Evolutionary conservation across 1,284 basidiomycete species (phyloP), one percentile per base, ranked within the genome.

Genomic region (Puccinia triticina): DNA sequence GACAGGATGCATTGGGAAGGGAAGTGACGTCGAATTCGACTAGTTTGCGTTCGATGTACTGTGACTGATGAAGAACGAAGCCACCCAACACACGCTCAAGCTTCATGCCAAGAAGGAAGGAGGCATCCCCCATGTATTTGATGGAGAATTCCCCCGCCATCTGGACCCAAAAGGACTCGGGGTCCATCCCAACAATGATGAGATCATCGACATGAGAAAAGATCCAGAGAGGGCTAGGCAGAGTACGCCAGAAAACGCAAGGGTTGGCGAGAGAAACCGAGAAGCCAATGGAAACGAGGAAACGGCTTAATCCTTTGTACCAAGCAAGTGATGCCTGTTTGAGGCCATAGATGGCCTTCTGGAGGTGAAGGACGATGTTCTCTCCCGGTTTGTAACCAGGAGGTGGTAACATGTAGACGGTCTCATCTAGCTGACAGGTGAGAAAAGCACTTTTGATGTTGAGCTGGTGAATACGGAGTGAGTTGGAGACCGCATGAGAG

Each of bases 361-460:
- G 37, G 5, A 69, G 66, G 5, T 69, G 11, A 2, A 69, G 66
- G 4, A 26, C 10, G 18, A 46, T n/a, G 37, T 69, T 46, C 3
- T 8, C 40, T 1, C 26, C 26, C 3, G 23, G 1, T 0, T 21
- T 7, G 46, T 53, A 73, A 0, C 71, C 71, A 4, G 46, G 46
- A 4, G 71, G 71, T 50, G 71, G 71, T 1, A 53, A 18, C 46
- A 53, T 26, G 32, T 3, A 32, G 1, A 73, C 71, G 2, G 32
- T 4, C n/a, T 76, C 73, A 1, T 59, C 53, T 1, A 76, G 73
- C 2, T 29, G 11, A 21, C 32, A 57, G 2, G 53, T 76, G 32
- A 76, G 55, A 34, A 76, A 76, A 16, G 73, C 73, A 11, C 53
- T 59, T 23, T 29, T 59, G 1, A 76, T 29, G 23, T 76, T 55